phyloP scores from a whole-genome alignment of 2,329 filamentous ascomycete genomes.

The Polychaeton citri region DNA sequence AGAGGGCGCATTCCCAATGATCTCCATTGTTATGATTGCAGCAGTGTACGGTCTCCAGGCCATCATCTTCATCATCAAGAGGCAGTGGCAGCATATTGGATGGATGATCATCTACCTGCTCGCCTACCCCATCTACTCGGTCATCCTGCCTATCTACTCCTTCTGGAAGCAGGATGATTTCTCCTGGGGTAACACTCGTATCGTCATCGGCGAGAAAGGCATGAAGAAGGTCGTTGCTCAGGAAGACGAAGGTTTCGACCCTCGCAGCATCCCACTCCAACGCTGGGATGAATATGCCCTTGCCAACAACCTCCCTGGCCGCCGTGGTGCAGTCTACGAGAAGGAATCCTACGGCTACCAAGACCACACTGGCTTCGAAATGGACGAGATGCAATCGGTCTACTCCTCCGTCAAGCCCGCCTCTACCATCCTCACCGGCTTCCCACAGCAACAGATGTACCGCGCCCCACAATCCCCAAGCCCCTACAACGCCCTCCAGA shows the following conservation, averaged over 20 bases:
- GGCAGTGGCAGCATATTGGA: slow-evolving; percentile 95
- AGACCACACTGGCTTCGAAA: slow-evolving; percentile 57
- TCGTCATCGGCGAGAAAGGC: slow-evolving; percentile 90
- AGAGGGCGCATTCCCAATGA: slow-evolving; percentile 64
- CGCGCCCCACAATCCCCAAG: slow-evolving; percentile 68
- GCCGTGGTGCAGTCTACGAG: slow-evolving; percentile 59
- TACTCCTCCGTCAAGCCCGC: slow-evolving; percentile 85
- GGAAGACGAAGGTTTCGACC: slow-evolving; percentile 74
- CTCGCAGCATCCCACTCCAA: slow-evolving; percentile 82
- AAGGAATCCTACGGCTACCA: slow-evolving; percentile 31
- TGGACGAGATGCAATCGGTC: slow-evolving; percentile 95
- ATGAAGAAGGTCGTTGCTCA: slow-evolving; percentile 80
- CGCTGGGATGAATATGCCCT: slow-evolving; percentile 94
- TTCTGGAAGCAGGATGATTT: slow-evolving; percentile 99
- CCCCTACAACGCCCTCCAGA: slow-evolving; percentile 54
- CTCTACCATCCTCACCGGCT: slow-evolving; percentile 75
- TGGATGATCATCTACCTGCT: slow-evolving; percentile 99
- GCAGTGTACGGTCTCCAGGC: slow-evolving; percentile 92
- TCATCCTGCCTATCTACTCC: slow-evolving; percentile 84
- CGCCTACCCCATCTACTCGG: slow-evolving; percentile 89
- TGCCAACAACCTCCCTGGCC: slow-evolving; percentile 76
- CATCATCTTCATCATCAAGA: slow-evolving; percentile 88
- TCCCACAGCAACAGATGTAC: slow-evolving; percentile 40
- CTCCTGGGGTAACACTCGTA: slow-evolving; percentile 94
- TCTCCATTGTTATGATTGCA: slow-evolving; percentile 80